Evolutionary conservation across 257 asterid species (phyloP).

Genomic region (Capsicum rhomboideum): DNA sequence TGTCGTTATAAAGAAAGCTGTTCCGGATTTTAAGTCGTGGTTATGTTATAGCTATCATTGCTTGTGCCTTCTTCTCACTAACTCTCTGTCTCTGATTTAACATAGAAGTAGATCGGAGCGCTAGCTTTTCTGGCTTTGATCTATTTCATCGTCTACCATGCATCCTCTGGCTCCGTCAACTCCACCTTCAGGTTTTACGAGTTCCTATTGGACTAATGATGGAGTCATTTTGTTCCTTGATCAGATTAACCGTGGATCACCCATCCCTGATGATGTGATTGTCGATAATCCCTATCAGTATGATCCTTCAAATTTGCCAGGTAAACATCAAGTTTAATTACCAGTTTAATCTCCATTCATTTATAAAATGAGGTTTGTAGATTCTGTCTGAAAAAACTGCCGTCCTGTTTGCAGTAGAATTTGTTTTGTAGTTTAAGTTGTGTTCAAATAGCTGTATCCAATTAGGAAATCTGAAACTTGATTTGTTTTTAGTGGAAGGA

Average conservation of each 20-base stretch:
- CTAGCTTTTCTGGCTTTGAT: neutral
- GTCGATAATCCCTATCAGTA: conserved; percentile 40
- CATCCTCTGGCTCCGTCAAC: conserved; percentile 26
- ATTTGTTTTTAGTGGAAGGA: neutral
- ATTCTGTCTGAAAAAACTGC: neutral
- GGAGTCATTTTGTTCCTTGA: conserved; percentile 25
- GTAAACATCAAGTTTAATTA: conserved; percentile 18
- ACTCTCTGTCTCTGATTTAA: neutral
- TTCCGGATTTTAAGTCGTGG: neutral
- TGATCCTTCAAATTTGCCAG: conserved; percentile 47
- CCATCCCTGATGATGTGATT: conserved; percentile 42
- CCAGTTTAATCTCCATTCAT: neutral
- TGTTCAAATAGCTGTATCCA: neutral
- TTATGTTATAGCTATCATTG: neutral
- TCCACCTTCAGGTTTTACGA: conserved; percentile 15
- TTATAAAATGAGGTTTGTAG: neutral
- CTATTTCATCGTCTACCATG: conserved; percentile 32
- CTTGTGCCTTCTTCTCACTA: neutral
- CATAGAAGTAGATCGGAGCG: conserved; percentile 7
- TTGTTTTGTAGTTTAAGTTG: neutral
- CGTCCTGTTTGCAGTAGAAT: neutral
- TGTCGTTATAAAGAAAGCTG: neutral
- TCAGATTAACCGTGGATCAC: conserved; percentile 21
- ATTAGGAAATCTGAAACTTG: neutral
- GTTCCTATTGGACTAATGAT: conserved; percentile 28